phyloP scores from a whole-genome alignment of 139 green algal genomes.

The Eudorina sp. region DNA sequence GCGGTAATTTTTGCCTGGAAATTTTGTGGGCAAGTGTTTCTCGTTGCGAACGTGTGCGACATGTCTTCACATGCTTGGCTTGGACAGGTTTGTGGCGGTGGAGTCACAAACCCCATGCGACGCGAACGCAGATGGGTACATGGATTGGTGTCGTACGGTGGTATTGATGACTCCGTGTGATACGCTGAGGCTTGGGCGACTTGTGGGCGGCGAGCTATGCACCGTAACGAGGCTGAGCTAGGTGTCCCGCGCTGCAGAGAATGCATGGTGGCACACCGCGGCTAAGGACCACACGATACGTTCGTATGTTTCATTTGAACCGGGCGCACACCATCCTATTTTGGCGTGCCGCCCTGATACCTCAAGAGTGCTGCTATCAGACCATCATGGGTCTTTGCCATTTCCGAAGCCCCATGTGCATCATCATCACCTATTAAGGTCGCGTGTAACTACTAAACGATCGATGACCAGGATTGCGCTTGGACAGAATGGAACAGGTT shows the following conservation, averaged over 20 bases:
- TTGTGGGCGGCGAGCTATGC: background rate
- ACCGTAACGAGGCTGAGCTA: background rate
- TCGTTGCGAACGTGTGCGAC: constrained; percentile 19
- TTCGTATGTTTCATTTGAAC: constrained; percentile 39
- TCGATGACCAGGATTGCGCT: no score
- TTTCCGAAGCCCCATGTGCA: constrained; percentile 22
- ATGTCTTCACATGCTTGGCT: background rate
- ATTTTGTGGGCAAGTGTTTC: background rate
- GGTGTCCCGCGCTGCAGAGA: background rate
- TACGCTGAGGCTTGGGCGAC: constrained; percentile 2
- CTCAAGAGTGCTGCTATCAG: constrained; percentile 24
- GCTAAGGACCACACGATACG: constrained; percentile 12
- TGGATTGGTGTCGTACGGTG: background rate
- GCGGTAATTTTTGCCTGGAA: background rate
- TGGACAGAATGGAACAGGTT: background rate
- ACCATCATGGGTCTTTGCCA: constrained; percentile 20
- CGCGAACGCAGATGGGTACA: constrained; percentile 9
- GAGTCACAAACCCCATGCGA: background rate
- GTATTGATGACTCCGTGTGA: constrained; percentile 31
- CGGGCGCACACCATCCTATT: constrained; percentile 1
- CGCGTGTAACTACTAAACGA: constrained; percentile 1
- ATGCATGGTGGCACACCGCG: constrained; percentile 19
- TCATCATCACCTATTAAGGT: constrained; percentile 8
- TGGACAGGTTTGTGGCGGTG: constrained; percentile 28
- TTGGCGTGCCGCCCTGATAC: constrained; percentile 24